These are phyloP conservation scores for Paecilomyces sp. DNA, from an alignment of 2,329 filamentous ascomycete species.

Conservation along the genomic window DNA sequence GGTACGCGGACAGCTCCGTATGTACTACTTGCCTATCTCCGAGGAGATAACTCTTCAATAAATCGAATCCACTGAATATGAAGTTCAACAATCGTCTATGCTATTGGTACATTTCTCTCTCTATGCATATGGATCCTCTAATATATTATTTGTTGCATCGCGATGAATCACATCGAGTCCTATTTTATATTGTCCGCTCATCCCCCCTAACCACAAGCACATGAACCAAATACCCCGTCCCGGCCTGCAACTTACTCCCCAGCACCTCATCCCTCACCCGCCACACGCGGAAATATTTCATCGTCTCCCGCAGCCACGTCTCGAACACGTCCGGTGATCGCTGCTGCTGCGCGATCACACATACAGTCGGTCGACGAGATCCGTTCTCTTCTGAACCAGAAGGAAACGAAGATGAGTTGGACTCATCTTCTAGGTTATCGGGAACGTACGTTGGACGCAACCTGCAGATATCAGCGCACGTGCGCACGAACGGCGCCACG, in stretches of 20 bases:
- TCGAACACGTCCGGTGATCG: conserved; percentile 80
- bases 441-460: conserved; percentile 38
- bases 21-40: too few species aligned
- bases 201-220: conserved; percentile 54
- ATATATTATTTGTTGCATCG: too few species aligned
- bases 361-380: conserved; percentile 51
- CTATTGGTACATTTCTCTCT: too few species aligned
- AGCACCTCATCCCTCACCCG: conserved; percentile 61
- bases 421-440: background rate
- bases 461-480: conserved; percentile 67
- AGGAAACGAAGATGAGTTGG: too few species aligned
- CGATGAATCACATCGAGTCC: background rate
- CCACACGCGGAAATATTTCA: conserved; percentile 65
- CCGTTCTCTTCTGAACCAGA: too few species aligned
- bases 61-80: too few species aligned
- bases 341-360: conserved; percentile 82
- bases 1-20: too few species aligned
- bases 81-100: too few species aligned
- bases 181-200: background rate
- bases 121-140: too few species aligned
- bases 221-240: conserved; percentile 76
- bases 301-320: conserved; percentile 66
- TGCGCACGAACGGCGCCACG: conserved; percentile 72
- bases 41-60: too few species aligned
- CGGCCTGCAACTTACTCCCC: conserved; percentile 51